Percentiles rank a stretch among this genome's conserved stretches.
Evolutionary conservation across 306 rosid species (phyloP).

Genomic region (Acacia crassicarpa): DNA sequence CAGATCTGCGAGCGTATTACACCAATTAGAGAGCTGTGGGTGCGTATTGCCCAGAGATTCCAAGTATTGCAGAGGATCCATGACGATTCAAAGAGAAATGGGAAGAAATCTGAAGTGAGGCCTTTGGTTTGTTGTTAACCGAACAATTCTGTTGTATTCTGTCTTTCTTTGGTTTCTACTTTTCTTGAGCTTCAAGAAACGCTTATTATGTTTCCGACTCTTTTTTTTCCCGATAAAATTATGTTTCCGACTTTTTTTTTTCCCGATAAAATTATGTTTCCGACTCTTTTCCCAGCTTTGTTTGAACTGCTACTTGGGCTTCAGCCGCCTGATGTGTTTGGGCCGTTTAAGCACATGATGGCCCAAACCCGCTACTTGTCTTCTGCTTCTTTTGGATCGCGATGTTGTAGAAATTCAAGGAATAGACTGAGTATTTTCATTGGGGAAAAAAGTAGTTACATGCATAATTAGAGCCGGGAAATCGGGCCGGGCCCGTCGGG

Average conservation of each 20-base stretch:
- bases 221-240: too few species aligned
- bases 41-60: conserved; percentile 79
- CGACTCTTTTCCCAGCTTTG: background rate
- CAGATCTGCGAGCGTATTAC: conserved; percentile 90
- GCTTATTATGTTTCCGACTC: background rate
- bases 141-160: background rate
- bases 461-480: too few species aligned
- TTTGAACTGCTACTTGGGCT: background rate
- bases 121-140: background rate
- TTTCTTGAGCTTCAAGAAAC: background rate
- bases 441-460: too few species aligned
- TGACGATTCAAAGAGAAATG: conserved; percentile 24
- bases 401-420: too few species aligned
- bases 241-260: background rate
- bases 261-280: too few species aligned
- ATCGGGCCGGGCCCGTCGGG: too few species aligned
- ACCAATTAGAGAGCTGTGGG: conserved; percentile 92
- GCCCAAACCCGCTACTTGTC: background rate
- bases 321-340: background rate
- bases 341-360: background rate
- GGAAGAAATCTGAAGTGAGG: background rate
- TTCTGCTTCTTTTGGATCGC: too few species aligned
- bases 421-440: too few species aligned
- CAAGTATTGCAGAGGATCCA: conserved; percentile 96
- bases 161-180: background rate